Conservation (phyloP, 495 filamentous ascomycete genomes). For the Neurospora sp. region DNA sequence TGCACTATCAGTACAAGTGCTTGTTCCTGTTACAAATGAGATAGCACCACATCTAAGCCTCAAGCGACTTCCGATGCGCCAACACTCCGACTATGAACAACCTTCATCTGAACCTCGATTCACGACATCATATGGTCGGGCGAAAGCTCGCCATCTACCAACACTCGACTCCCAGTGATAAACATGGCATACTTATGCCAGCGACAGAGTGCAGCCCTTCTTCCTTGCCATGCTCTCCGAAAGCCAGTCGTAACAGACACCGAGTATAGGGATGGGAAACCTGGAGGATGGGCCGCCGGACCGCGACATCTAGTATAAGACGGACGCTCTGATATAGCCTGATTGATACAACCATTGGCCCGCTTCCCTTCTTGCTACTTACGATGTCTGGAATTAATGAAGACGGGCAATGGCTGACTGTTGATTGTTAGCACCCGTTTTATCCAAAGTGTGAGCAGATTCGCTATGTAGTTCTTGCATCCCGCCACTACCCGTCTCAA, state of each 20-base stretch:
- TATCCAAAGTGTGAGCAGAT: conserved; percentile 28
- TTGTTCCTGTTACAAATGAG: background rate
- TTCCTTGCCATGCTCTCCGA: background rate
- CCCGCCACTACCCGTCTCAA: background rate
- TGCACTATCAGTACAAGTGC: background rate
- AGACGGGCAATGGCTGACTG: conserved; percentile 9
- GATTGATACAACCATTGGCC: conserved; percentile 12
- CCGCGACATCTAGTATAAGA: conserved; percentile 18
- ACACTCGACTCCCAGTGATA: background rate
- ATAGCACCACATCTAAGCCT: background rate
- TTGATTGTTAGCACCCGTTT: conserved; percentile 3
- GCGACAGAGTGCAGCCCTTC: fast-evolving
- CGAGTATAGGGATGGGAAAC: background rate
- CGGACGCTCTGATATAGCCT: conserved; percentile 21
- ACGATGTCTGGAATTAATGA: conserved; percentile 18
- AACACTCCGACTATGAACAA: background rate
- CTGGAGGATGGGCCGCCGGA: conserved; percentile 20
- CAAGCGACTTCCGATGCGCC: background rate
- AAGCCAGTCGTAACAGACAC: background rate
- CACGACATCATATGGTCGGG: background rate
- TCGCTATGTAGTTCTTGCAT: background rate
- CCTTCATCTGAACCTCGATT: background rate
- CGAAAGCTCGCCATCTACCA: background rate
- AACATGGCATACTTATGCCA: background rate
- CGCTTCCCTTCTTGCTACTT: background rate